Percentiles rank a stretch among this genome's conserved stretches.
Evolutionary conservation across 805 yeast species (phyloP).

Genomic region (Saccharomyces kudriavzevii): DNA sequence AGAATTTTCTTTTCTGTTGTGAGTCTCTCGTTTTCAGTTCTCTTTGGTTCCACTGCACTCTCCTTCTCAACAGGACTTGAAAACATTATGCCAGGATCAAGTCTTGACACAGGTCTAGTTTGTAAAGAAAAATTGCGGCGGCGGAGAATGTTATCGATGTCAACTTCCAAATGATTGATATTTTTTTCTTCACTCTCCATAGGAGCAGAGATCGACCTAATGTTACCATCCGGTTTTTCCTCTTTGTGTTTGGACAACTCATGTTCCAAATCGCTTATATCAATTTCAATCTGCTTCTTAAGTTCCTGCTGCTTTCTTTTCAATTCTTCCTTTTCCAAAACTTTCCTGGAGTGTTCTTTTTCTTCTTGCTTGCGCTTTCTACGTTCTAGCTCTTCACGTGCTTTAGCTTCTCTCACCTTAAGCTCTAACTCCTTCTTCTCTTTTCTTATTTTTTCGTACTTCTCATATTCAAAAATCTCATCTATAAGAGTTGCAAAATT

Average conservation of each 20-base stretch:
- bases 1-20: slow-evolving; percentile 29
- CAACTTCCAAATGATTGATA: slow-evolving; percentile 18
- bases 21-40: slow-evolving; percentile 17
- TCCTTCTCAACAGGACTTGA: slow-evolving; percentile 9
- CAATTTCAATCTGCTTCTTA: slow-evolving; percentile 25
- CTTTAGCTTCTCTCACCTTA: slow-evolving; percentile 39
- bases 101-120: slow-evolving; percentile 36
- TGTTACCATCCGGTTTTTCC: slow-evolving; percentile 11
- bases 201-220: slow-evolving; percentile 37
- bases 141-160: slow-evolving; percentile 24
- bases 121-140: slow-evolving; percentile 34
- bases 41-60: slow-evolving; percentile 12
- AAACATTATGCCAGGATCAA: slow-evolving; percentile 36
- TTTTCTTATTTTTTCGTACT: slow-evolving; percentile 48
- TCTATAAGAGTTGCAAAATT: slow-evolving; percentile 74
- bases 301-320: slow-evolving; percentile 18
- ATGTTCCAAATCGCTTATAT: slow-evolving; percentile 8
- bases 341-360: slow-evolving; percentile 15
- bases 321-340: slow-evolving; percentile 15
- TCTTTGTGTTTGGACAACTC: slow-evolving; percentile 5
- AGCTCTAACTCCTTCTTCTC: slow-evolving; percentile 37
- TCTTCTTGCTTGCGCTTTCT: slow-evolving; percentile 21
- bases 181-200: slow-evolving; percentile 15
- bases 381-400: slow-evolving; percentile 39
- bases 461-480: slow-evolving; percentile 65